Conservation (phyloP, 352 stramenopile species). For the Pythium sp. region DNA sequence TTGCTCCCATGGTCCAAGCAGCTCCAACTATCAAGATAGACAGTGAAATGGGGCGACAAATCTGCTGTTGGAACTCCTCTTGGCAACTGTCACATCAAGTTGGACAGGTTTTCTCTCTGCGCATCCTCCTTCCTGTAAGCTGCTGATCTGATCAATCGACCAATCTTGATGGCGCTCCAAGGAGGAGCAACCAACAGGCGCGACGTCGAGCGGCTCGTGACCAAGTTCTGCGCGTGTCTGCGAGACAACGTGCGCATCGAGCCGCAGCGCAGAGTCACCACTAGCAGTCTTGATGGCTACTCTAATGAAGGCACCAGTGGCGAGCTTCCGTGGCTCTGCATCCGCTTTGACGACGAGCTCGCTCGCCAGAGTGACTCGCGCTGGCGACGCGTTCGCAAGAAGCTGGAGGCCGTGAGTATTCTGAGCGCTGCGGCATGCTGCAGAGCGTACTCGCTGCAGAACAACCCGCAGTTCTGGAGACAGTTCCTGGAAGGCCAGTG, state of each 20-base stretch:
- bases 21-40: slow-evolving; percentile 10
- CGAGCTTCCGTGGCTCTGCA: slow-evolving; percentile 16
- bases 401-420: slow-evolving; percentile 26
- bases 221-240: slow-evolving; percentile 21
- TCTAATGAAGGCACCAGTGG: neutral
- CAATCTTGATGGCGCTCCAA: slow-evolving; percentile 6
- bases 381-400: slow-evolving; percentile 1
- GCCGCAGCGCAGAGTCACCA: neutral
- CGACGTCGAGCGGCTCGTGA: slow-evolving; percentile 16
- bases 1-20: neutral
- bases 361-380: neutral
- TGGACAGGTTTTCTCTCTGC: neutral
- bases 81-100: slow-evolving; percentile 4
- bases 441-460: slow-evolving; percentile 27
- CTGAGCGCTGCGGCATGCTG: slow-evolving; percentile 25
- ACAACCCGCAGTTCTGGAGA: slow-evolving; percentile 35
- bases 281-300: neutral
- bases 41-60: neutral
- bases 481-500: slow-evolving; percentile 20
- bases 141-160: neutral
- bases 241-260: slow-evolving; percentile 20
- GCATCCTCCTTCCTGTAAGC: neutral
- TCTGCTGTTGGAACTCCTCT: too few relatives aligned
- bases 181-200: neutral
- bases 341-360: slow-evolving; percentile 16